Conservation (phyloP, 768 basidiomycete genomes). For the Xanthoconium purpureum region DNA sequence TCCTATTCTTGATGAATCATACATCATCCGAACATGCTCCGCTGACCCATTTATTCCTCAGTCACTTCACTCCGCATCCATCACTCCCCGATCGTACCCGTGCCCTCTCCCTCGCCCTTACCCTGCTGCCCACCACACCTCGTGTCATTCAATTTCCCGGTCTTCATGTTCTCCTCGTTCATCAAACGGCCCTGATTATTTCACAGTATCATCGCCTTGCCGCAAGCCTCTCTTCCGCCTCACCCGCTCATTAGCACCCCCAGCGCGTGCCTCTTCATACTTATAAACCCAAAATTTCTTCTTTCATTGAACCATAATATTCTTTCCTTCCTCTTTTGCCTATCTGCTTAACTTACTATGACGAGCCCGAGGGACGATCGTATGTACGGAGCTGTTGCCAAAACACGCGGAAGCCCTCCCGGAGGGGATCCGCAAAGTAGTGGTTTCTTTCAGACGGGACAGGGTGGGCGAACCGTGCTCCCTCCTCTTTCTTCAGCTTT, state of each 20-base stretch:
- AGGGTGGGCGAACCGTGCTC: constrained; percentile 87
- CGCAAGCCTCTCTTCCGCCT: constrained; percentile 32
- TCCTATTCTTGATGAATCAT: constrained; percentile 17
- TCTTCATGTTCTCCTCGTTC: constrained; percentile 52
- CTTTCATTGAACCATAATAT: constrained; percentile 43
- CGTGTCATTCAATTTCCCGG: constrained; percentile 41
- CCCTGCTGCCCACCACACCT: constrained; percentile 43
- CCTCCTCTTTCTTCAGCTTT: constrained; percentile 82
- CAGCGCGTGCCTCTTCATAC: constrained; percentile 41
- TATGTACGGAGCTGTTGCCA: constrained; percentile 61
- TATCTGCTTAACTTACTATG: constrained; percentile 60
- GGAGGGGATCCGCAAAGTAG: constrained; percentile 58
- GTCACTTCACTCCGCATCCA: constrained; percentile 24
- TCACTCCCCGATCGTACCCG: constrained; percentile 31
- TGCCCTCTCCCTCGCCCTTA: constrained; percentile 32
- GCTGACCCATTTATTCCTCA: constrained; percentile 33
- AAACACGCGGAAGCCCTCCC: constrained; percentile 62
- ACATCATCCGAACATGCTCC: constrained; percentile 28
- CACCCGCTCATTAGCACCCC: constrained; percentile 44
- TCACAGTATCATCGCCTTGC: constrained; percentile 38
- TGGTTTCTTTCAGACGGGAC: constrained; percentile 72
- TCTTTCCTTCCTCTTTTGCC: constrained; percentile 51
- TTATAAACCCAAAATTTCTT: constrained; percentile 54
- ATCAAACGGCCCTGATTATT: constrained; percentile 42
- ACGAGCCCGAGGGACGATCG: constrained; percentile 71